These are phyloP conservation scores for Diaporthe citriasiana DNA, from an alignment of 2,329 filamentous ascomycete species.

Conservation along the genomic window DNA sequence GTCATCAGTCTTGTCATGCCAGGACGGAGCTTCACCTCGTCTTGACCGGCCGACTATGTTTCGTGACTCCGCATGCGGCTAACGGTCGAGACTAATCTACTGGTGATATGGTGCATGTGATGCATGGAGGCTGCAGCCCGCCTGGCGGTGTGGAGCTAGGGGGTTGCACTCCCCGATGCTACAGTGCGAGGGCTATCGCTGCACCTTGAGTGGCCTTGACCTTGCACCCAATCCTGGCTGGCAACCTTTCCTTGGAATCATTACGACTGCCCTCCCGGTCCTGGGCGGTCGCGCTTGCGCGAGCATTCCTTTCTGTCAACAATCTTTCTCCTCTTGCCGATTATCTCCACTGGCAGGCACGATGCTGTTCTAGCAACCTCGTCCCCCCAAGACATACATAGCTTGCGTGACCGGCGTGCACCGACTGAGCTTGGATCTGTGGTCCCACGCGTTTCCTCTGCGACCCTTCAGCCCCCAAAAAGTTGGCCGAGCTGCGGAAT, in stretches of 20 bases:
- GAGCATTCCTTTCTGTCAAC: slow-evolving; percentile 37
- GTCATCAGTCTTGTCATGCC: slow-evolving; percentile 19
- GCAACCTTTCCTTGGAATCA: slow-evolving; percentile 29
- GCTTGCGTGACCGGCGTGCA: slow-evolving; percentile 17
- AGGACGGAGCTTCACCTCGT: slow-evolving; percentile 1
- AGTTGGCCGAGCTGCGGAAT: background rate
- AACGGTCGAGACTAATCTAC: slow-evolving; percentile 5
- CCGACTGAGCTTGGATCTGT: background rate
- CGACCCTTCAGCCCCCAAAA: background rate
- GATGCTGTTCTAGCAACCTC: slow-evolving; percentile 22
- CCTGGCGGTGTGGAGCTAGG: slow-evolving; percentile 41
- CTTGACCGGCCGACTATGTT: slow-evolving; percentile 18
- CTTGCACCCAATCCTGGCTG: slow-evolving; percentile 14
- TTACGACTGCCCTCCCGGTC: slow-evolving; percentile 20
- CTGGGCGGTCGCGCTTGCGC: slow-evolving; percentile 31
- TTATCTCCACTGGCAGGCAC: background rate
- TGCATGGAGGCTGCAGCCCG: slow-evolving; percentile 38
- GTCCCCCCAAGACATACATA: background rate
- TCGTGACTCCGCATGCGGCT: background rate
- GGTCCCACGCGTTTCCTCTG: background rate
- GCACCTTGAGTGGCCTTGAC: background rate
- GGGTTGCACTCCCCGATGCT: slow-evolving; percentile 14
- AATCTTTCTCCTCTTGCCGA: slow-evolving; percentile 1
- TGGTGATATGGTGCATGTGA: slow-evolving; percentile 36
- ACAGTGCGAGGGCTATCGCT: background rate